Conservation (phyloP, 2,329 filamentous ascomycete genomes). For the Paraconiothyrium brasiliense region DNA sequence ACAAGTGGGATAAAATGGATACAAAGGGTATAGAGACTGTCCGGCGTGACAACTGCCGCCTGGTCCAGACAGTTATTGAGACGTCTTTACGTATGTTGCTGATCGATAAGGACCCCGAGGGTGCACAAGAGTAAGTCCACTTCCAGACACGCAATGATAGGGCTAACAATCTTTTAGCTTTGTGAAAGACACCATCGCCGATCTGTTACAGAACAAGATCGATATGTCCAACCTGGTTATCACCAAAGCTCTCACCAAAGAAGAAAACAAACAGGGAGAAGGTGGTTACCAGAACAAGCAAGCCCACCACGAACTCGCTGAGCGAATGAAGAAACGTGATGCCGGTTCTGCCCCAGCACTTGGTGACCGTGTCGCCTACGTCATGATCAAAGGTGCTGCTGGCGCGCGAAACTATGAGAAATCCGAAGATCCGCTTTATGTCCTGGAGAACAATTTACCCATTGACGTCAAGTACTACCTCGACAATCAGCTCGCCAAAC, state of each 20-base stretch:
- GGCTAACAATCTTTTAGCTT: slow-evolving; percentile 69
- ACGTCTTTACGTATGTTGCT: slow-evolving; percentile 95
- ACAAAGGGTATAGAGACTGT: slow-evolving; percentile 99
- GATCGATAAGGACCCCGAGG: slow-evolving; percentile 89
- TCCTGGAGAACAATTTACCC: slow-evolving; percentile 95
- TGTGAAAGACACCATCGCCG: slow-evolving; percentile 94
- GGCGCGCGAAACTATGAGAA: slow-evolving; percentile 97
- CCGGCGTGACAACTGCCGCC: slow-evolving; percentile 90
- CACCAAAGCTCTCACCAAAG: slow-evolving; percentile 92
- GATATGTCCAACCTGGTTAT: slow-evolving; percentile 99
- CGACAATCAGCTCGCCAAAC: slow-evolving; percentile 97
- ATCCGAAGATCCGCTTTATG: slow-evolving; percentile 95
- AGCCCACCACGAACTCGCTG: slow-evolving; percentile 93
- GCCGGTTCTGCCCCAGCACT: slow-evolving; percentile 90
- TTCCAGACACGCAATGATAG: slow-evolving; percentile 12
- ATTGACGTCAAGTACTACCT: slow-evolving; percentile 99
- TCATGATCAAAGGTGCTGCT: slow-evolving; percentile 91
- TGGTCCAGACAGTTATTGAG: slow-evolving; percentile 97
- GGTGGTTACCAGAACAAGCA: slow-evolving; percentile 82
- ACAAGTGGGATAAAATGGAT: slow-evolving; percentile 99
- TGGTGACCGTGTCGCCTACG: slow-evolving; percentile 96
- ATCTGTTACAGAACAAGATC: slow-evolving; percentile 94
- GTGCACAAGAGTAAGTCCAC: slow-evolving; percentile 84
- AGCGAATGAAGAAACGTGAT: slow-evolving; percentile 97
- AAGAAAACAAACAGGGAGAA: slow-evolving; percentile 46